A percentile compares a stretch with the other conserved stretches of the same genome.
Conservation (phyloP, 2,329 filamentous ascomycete genomes). For the Xylaria polymorpha region DNA sequence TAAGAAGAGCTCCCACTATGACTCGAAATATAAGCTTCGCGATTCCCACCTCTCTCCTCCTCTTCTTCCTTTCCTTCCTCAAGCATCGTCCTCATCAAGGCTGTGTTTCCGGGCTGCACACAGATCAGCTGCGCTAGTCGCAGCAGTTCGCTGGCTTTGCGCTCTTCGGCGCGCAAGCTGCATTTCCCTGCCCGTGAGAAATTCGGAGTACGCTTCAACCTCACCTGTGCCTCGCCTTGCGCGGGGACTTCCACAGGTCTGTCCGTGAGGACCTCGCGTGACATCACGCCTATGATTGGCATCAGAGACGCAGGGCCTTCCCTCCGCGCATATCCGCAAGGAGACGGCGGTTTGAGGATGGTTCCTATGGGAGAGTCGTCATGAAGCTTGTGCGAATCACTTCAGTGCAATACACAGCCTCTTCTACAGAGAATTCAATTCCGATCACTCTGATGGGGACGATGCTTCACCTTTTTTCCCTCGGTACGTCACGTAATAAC, state of each 20-base stretch:
- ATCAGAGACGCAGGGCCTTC: slow-evolving; percentile 86
- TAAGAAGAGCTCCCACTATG: slow-evolving; percentile 40
- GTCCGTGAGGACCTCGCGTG: slow-evolving; percentile 90
- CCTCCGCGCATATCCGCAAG: slow-evolving; percentile 48
- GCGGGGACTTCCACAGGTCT: slow-evolving; percentile 63
- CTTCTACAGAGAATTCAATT: slow-evolving; percentile 75
- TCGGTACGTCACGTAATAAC: slow-evolving; percentile 48
- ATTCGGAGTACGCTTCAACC: slow-evolving; percentile 96
- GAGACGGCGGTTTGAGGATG: slow-evolving; percentile 52
- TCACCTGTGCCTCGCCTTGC: slow-evolving; percentile 58
- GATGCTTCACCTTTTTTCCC: slow-evolving; percentile 70
- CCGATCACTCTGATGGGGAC: slow-evolving; percentile 89
- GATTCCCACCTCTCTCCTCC: slow-evolving; percentile 34
- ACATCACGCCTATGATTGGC: slow-evolving; percentile 82
- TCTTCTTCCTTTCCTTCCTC: slow-evolving; percentile 54
- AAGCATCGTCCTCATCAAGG: slow-evolving; percentile 89
- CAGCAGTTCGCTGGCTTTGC: slow-evolving; percentile 51
- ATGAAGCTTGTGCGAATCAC: slow-evolving; percentile 91
- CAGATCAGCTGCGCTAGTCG: slow-evolving; percentile 62
- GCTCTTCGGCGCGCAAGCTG: slow-evolving; percentile 36
- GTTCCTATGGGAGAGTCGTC: slow-evolving; percentile 89
- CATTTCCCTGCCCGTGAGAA: slow-evolving; percentile 83
- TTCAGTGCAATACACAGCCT: slow-evolving; percentile 98
- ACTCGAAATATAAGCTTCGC: slow-evolving; percentile 40
- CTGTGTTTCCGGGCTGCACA: slow-evolving; percentile 96